Evolutionary conservation across 2,329 filamentous ascomycete genomes (phyloP).

Genomic region (Madurella mycetomatis): DNA sequence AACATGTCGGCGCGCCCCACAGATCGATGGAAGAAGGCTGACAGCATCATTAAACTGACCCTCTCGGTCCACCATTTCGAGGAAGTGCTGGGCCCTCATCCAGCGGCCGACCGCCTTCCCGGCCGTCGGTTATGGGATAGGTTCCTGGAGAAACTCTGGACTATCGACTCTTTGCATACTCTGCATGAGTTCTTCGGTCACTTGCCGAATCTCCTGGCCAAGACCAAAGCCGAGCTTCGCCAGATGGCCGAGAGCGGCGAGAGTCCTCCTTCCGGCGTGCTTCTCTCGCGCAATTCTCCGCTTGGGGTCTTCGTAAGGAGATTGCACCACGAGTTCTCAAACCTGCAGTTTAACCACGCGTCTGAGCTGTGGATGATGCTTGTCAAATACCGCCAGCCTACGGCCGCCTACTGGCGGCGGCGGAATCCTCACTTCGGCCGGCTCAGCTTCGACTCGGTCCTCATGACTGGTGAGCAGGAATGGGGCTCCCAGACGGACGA

Average conservation of each 20-base stretch:
- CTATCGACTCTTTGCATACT: conserved; percentile 73
- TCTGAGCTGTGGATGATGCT: conserved; percentile 78
- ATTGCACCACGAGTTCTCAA: conserved; percentile 71
- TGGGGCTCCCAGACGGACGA: conserved; percentile 40
- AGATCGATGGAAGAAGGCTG: conserved; percentile 45
- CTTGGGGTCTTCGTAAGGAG: conserved; percentile 77
- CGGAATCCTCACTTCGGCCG: conserved; percentile 58
- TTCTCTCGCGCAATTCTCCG: conserved; percentile 68
- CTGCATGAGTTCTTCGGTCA: conserved; percentile 71
- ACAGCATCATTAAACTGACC: conserved; percentile 48
- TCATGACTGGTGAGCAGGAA: conserved; percentile 45
- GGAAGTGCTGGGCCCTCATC: conserved; percentile 48
- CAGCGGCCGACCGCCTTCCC: conserved; percentile 55
- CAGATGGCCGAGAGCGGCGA: conserved; percentile 50
- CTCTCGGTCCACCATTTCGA: conserved; percentile 57
- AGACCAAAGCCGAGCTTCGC: conserved; percentile 57
- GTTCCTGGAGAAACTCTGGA: conserved; percentile 78
- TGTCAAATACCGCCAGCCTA: conserved; percentile 73
- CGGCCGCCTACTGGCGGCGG: conserved; percentile 59
- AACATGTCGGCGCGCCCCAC: conserved; percentile 17
- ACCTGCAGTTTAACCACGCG: conserved; percentile 74
- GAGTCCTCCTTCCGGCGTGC: conserved; percentile 48
- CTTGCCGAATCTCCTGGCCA: conserved; percentile 54
- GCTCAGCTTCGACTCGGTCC: conserved; percentile 54
- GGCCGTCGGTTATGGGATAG: conserved; percentile 84